phyloP scores from a whole-genome alignment of 2,329 filamentous ascomycete genomes.

The Aspergillus sp. region DNA sequence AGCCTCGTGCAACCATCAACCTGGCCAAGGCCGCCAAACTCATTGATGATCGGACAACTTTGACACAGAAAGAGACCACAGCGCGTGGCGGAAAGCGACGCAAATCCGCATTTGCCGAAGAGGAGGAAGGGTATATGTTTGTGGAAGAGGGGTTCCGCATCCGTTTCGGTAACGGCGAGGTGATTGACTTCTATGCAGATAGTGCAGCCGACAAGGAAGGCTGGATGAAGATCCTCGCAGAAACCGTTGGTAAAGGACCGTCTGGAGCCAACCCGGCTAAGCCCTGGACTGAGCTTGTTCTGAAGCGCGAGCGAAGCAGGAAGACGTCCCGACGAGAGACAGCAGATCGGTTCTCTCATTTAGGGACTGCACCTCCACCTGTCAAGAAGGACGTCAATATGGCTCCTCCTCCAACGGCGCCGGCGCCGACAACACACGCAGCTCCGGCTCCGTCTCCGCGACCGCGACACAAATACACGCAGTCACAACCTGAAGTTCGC shows the following conservation, averaged over 20 bases:
- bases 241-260: conserved; percentile 62
- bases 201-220: conserved; percentile 81
- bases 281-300: conserved; percentile 63
- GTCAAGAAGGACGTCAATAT: conserved; percentile 23
- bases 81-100: conserved; percentile 76
- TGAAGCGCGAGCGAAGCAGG: conserved; percentile 47
- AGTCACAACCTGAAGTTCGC: conserved; percentile 40
- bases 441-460: conserved; percentile 20
- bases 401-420: conserved; percentile 26
- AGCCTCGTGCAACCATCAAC: conserved; percentile 96
- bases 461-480: conserved; percentile 41
- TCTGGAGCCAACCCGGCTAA: conserved; percentile 47
- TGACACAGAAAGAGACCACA: conserved; percentile 80
- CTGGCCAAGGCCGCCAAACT: conserved; percentile 87
- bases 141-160: conserved; percentile 99
- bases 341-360: conserved; percentile 25
- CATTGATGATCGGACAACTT: conserved; percentile 83
- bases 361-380: conserved; percentile 21
- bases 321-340: conserved; percentile 31
- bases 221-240: conserved; percentile 87
- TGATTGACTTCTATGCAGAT: conserved; percentile 98
- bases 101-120: conserved; percentile 93
- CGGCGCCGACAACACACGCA: conserved; percentile 25
- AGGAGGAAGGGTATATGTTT: conserved; percentile 99
- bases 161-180: conserved; percentile 95